Evolutionary conservation across 75 land plant species (phyloP).

Genomic region (Cupressus sempervirens): DNA sequence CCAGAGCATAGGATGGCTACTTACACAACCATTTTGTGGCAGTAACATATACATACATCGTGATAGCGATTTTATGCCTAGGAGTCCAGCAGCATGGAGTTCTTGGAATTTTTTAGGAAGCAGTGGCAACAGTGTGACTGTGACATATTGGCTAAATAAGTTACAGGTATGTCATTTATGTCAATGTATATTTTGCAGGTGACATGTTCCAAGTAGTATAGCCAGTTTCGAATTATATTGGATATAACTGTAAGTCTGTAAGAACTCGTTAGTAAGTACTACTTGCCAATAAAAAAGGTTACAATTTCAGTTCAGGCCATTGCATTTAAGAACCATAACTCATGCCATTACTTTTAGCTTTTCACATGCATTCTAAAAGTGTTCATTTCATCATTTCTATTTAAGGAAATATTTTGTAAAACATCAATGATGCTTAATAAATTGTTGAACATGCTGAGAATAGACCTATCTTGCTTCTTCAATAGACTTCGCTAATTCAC

Average conservation of each 20-base stretch:
- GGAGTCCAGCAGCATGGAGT: constrained; percentile 83
- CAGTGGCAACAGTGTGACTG: constrained; percentile 45
- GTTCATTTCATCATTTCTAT: not conserved
- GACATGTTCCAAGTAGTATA: not conserved
- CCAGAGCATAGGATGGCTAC: not conserved
- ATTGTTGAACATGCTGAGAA: not conserved
- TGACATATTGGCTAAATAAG: constrained; percentile 94
- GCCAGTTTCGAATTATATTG: not conserved
- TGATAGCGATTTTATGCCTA: constrained; percentile 77
- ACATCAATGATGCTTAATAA: not conserved
- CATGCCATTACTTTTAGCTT: not conserved
- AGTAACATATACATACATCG: constrained; percentile 90
- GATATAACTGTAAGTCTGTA: not conserved
- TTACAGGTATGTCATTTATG: constrained; percentile 62
- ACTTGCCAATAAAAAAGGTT: not conserved
- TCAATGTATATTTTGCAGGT: not conserved
- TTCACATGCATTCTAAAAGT: not conserved
- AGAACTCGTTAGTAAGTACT: not conserved
- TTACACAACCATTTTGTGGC: constrained; percentile 8
- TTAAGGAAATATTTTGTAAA: not conserved
- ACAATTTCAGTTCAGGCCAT: not conserved
- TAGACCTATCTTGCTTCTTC: not conserved
- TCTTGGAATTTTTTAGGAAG: constrained; percentile 95
- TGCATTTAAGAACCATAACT: not conserved
- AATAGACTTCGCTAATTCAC: not conserved